A percentile compares a stretch with the other conserved stretches of the same genome.
Conservation (phyloP, 2,329 filamentous ascomycete genomes). For the Aspergillus amoenus region DNA sequence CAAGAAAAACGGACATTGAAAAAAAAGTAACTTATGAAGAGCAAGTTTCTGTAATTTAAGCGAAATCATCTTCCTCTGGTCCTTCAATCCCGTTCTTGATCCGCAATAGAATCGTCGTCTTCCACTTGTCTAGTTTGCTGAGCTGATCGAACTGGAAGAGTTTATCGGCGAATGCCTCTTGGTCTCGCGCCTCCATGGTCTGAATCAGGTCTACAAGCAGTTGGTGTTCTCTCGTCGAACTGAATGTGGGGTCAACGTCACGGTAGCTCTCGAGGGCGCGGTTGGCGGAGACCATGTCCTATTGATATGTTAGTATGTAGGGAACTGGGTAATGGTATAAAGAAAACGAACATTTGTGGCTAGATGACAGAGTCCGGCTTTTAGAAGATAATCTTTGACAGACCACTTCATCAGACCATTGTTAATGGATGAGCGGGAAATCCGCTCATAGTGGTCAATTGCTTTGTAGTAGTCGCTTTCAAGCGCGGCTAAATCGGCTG, state of each 20-base stretch:
- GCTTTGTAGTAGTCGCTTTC: slow-evolving; percentile 82
- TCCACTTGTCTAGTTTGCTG: slow-evolving; percentile 95
- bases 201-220: slow-evolving; percentile 74
- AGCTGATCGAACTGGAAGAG: slow-evolving; percentile 87
- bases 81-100: slow-evolving; percentile 86
- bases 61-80: slow-evolving; percentile 67
- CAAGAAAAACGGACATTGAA: background rate
- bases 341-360: slow-evolving; percentile 46
- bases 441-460: slow-evolving; percentile 79
- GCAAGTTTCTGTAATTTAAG: slow-evolving; percentile 42
- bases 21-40: background rate
- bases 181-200: slow-evolving; percentile 73
- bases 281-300: slow-evolving; percentile 75
- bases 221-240: slow-evolving; percentile 75
- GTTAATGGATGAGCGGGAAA: slow-evolving; percentile 73
- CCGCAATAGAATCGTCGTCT: slow-evolving; percentile 78
- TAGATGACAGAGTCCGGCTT: slow-evolving; percentile 88
- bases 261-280: slow-evolving; percentile 79
- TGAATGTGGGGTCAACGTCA: slow-evolving; percentile 76
- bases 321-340: background rate
- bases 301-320: background rate
- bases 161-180: slow-evolving; percentile 81
- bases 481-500: slow-evolving; percentile 80
- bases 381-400: slow-evolving; percentile 94
- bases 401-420: slow-evolving; percentile 93